phyloP scores from a whole-genome alignment of 169 alveolate species.

The Ichthyophthirius multifiliis region DNA sequence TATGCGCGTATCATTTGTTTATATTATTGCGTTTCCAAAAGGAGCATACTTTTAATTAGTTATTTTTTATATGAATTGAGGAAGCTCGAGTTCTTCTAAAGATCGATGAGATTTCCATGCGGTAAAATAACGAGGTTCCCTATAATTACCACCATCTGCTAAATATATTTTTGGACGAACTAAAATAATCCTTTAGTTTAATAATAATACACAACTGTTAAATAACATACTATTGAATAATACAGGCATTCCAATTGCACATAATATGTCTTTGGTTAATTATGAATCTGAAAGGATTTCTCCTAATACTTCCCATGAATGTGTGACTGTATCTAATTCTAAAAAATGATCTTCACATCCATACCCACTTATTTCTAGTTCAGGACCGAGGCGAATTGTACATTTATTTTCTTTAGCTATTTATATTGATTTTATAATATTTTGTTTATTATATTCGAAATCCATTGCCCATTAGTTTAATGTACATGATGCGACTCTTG shows the following conservation, averaged over 20 bases:
- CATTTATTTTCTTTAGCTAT: conserved; percentile 55
- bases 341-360: conserved; percentile 88
- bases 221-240: conserved; percentile 62
- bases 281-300: conserved; percentile 53
- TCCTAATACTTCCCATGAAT: conserved; percentile 80
- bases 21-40: conserved; percentile 68
- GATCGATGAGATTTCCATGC: conserved; percentile 66
- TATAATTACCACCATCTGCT: conserved; percentile 85
- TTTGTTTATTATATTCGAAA: conserved; percentile 57
- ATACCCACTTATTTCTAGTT: conserved; percentile 78
- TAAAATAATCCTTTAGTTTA: conserved; percentile 64
- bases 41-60: conserved; percentile 55
- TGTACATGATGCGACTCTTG: conserved; percentile 48
- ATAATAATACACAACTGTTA: conserved; percentile 79
- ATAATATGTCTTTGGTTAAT: conserved; percentile 60
- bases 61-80: conserved; percentile 37
- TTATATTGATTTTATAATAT: conserved; percentile 58
- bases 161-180: conserved; percentile 85
- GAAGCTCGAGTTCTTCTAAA: conserved; percentile 60
- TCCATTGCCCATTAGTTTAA: conserved; percentile 78
- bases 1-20: conserved; percentile 55
- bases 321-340: conserved; percentile 84
- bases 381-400: conserved; percentile 70
- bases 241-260: conserved; percentile 88
- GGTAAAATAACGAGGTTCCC: conserved; percentile 88